Evolutionary conservation across 164 flowering plant genomes (phyloP), one percentile per base, ranked within the genome.

Genomic region (Houttuynia cordata): DNA sequence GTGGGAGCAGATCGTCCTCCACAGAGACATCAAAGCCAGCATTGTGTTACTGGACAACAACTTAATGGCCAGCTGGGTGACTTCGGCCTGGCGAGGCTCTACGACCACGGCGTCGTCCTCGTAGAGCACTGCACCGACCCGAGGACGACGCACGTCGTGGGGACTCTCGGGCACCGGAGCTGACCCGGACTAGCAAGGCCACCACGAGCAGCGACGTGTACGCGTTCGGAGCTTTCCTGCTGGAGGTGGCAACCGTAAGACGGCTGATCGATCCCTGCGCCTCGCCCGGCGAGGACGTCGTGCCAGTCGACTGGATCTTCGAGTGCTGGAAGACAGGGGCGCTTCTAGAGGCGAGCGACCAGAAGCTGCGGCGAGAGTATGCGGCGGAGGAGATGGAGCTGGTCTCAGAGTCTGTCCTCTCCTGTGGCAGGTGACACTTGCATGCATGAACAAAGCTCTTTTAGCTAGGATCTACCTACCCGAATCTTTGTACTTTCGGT

Each of bases 111-210:
- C 10, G 42, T n/a, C n/a, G n/a, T n/a, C n/a, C n/a, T n/a, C n/a
- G n/a, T n/a, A n/a, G n/a, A n/a, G n/a, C n/a, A n/a, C n/a, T n/a
- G n/a, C n/a, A n/a, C 22, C 19, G 22, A n/a, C 45, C 64, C 69
- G 10, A 51, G 60, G 17, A 60, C 69, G 0, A 66, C 69, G 7
- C 47, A 41, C 13, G 49, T 66, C 2, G 63, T 60, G 8, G 69
- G 69, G 12, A 66, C 69, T 4, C 51, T 60, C 15, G 69, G 69
- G 69, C 69, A 8, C 69, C 69, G 5, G 69, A 66, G 59, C 24
- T 60, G 0, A 34, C 53, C 3, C 15, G 58, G 42, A 59, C 53
- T 4, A 49, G 68, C 7, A 65, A 58, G 58, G 68, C 68, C 0
- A 58, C 68, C 0, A 55, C 59, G 15, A 41, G 40, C 40, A 54